phyloP scores from a whole-genome alignment of 352 stramenopile species.

The Pythium vanterpoolii region DNA sequence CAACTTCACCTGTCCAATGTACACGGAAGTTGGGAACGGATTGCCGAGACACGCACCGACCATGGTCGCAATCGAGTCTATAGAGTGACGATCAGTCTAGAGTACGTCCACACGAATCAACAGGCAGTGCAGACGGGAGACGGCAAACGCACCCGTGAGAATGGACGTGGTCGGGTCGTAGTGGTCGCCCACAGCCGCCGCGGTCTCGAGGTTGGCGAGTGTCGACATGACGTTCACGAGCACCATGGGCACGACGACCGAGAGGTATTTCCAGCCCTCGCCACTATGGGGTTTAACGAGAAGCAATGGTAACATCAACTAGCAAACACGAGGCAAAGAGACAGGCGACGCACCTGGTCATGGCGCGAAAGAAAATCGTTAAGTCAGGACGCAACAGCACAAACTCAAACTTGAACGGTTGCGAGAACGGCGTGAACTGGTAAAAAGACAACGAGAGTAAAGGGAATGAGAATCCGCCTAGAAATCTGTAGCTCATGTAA shows the following conservation, averaged over 20 bases:
- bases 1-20: slow-evolving; percentile 36
- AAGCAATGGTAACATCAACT: too few relatives aligned
- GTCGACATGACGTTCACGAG: slow-evolving; percentile 45
- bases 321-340: too few relatives aligned
- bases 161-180: slow-evolving; percentile 34
- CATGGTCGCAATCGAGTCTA: slow-evolving; percentile 36
- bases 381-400: slow-evolving; percentile 21
- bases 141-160: slow-evolving; percentile 19
- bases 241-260: slow-evolving; percentile 40
- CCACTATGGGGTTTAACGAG: too few relatives aligned
- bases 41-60: slow-evolving; percentile 36
- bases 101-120: not conserved
- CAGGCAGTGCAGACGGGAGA: not conserved
- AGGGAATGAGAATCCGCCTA: too few relatives aligned
- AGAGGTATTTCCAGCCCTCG: slow-evolving; percentile 37
- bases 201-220: slow-evolving; percentile 38
- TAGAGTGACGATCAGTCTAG: not conserved
- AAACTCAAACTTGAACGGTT: slow-evolving; percentile 28
- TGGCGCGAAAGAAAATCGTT: slow-evolving; percentile 18
- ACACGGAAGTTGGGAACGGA: slow-evolving; percentile 40
- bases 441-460: not conserved
- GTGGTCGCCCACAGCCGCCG: slow-evolving; percentile 36
- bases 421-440: slow-evolving; percentile 30
- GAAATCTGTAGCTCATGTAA: not conserved
- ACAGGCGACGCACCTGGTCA: slow-evolving; percentile 26